These are phyloP conservation scores for Linnemannia elongata DNA, from an alignment of 192 early-diverging fungal species.

Conservation along the genomic window DNA sequence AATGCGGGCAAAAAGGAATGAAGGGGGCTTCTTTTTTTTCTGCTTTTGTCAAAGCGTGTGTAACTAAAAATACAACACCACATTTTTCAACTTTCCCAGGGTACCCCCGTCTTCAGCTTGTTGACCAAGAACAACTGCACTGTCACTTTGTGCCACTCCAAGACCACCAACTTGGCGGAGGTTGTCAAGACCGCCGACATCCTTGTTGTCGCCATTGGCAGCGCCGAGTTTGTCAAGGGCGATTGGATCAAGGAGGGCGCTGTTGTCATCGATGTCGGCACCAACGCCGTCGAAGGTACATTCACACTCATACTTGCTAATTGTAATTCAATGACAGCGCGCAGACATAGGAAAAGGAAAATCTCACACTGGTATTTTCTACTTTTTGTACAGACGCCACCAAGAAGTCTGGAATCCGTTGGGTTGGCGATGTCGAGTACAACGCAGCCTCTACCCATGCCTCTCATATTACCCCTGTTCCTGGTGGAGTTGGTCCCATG, in stretches of 20 bases:
- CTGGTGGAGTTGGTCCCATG: conserved; percentile 99
- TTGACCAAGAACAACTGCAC: conserved; percentile 89
- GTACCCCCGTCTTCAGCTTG: conserved; percentile 88
- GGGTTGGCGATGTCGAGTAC: conserved; percentile 96
- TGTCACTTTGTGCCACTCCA: conserved; percentile 95
- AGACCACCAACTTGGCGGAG: conserved; percentile 79
- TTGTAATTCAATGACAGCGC: not conserved
- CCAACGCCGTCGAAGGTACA: conserved; percentile 85
- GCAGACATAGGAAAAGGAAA: not conserved
- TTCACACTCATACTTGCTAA: not conserved
- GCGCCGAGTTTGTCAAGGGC: conserved; percentile 85
- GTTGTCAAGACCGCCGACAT: conserved; percentile 88
- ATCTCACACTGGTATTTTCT: not conserved
- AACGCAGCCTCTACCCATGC: conserved; percentile 77
- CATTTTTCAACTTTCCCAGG: conserved; percentile 53
- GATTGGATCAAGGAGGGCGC: conserved; percentile 95
- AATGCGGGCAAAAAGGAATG: not conserved
- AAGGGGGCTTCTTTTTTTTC: not conserved
- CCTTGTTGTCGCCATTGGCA: conserved; percentile 91
- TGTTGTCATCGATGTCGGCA: conserved; percentile 98
- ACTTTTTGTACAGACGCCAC: conserved; percentile 71
- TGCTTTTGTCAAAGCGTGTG: not conserved
- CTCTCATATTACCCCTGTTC: conserved; percentile 94
- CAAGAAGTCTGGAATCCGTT: conserved; percentile 92
- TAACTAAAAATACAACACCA: not conserved